Conservation (phyloP, 208 protist species). For the Leishmania martiniquensis region DNA sequence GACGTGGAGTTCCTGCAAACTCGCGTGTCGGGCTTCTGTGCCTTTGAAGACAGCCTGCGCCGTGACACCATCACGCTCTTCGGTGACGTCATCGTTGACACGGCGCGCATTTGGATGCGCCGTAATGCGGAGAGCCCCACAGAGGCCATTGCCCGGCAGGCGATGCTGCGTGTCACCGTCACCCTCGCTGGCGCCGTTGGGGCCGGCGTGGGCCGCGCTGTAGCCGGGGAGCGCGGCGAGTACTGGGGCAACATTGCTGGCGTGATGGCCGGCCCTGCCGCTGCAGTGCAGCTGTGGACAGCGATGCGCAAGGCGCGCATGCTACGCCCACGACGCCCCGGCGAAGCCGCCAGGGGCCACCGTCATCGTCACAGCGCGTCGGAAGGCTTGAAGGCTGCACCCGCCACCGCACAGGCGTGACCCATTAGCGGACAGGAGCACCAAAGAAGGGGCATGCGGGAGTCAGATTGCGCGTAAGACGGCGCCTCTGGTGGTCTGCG, state of each 20-base stretch:
- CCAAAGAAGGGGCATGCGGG: not conserved
- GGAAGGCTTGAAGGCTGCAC: not conserved
- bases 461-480: not conserved
- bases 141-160: conserved; percentile 30
- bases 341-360: conserved; percentile 13
- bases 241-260: conserved; percentile 81
- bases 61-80: conserved; percentile 51
- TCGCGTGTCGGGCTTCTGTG: conserved; percentile 38
- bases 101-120: conserved; percentile 32
- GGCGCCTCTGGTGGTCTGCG: not conserved
- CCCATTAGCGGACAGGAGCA: not conserved
- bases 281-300: conserved; percentile 26
- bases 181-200: conserved; percentile 42
- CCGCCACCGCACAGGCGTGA: not conserved
- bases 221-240: conserved; percentile 58
- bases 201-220: conserved; percentile 50
- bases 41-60: conserved; percentile 66
- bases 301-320: conserved; percentile 17
- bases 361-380: conserved; percentile 20
- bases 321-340: conserved; percentile 20
- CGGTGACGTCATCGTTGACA: conserved; percentile 69
- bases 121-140: conserved; percentile 20
- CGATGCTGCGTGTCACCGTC: conserved; percentile 40
- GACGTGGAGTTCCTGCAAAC: conserved; percentile 49
- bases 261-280: conserved; percentile 31